These are phyloP conservation scores for Aphanomyces euteiches DNA, from an alignment of 352 stramenopile genomes.

Conservation along the genomic window DNA sequence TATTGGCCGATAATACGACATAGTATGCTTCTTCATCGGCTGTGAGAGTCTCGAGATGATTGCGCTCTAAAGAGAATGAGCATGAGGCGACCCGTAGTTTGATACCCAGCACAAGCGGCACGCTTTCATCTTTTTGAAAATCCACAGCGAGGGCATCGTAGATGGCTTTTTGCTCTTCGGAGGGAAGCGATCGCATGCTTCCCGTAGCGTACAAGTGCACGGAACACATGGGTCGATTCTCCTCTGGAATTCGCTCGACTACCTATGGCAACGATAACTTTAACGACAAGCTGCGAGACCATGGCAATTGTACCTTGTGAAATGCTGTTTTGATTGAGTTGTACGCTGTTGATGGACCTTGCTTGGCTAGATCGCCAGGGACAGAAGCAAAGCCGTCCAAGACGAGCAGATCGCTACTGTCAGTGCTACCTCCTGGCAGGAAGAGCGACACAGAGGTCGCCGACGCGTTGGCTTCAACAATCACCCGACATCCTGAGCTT, in stretches of 20 bases:
- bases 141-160: conserved; percentile 21
- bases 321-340: conserved; percentile 2
- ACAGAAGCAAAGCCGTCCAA: neutral
- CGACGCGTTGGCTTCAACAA: conserved; percentile 23
- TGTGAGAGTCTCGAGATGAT: conserved; percentile 11
- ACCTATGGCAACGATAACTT: too few species aligned
- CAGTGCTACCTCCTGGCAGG: neutral
- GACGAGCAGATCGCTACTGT: neutral
- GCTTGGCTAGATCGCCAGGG: too few species aligned
- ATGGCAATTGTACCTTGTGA: conserved; percentile 20
- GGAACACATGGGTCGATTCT: conserved; percentile 1
- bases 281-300: neutral
- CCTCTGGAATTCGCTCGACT: too few species aligned
- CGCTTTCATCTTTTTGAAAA: neutral
- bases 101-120: neutral
- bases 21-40: conserved; percentile 24
- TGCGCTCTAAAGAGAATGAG: conserved; percentile 10
- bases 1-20: conserved; percentile 16
- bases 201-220: conserved; percentile 21
- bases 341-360: neutral
- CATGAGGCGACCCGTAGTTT: neutral
- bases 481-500: conserved; percentile 20
- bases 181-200: conserved; percentile 4
- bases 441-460: neutral
- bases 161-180: conserved; percentile 7